phyloP scores from a whole-genome alignment of 495 filamentous ascomycete species.

The Jackrogersella multiformis region DNA sequence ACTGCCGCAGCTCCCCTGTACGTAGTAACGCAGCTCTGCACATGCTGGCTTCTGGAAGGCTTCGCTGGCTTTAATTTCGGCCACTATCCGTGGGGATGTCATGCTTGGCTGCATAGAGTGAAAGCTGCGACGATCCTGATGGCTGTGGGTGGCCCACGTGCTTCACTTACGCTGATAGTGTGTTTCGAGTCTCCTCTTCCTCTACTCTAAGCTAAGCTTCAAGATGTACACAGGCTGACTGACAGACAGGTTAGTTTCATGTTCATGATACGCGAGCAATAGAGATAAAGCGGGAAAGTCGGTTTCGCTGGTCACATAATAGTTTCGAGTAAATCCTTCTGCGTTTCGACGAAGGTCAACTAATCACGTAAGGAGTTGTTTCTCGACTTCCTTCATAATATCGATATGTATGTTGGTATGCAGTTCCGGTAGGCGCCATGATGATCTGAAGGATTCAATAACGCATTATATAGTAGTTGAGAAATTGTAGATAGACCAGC shows the following conservation, averaged over 20 bases:
- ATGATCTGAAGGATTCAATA: neutral
- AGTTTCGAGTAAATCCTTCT: too few relatives aligned
- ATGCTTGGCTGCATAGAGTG: conserved; percentile 25
- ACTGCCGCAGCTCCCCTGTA: conserved; percentile 24
- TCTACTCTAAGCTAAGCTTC: too few relatives aligned
- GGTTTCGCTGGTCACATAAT: too few relatives aligned
- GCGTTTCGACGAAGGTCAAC: too few relatives aligned
- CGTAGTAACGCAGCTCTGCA: conserved; percentile 6
- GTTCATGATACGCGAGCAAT: too few relatives aligned
- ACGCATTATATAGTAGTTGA: neutral
- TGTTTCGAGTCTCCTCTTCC: conserved; percentile 9
- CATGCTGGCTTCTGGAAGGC: conserved; percentile 34
- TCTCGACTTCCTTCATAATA: too few relatives aligned
- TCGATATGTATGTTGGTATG: neutral
- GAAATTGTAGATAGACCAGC: neutral
- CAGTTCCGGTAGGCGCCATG: neutral
- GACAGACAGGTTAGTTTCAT: too few relatives aligned
- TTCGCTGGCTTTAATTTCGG: conserved; percentile 40
- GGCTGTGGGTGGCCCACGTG: conserved; percentile 32
- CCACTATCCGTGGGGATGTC: conserved; percentile 25
- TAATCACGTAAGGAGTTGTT: too few relatives aligned
- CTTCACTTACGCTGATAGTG: conserved; percentile 9
- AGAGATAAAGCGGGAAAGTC: too few relatives aligned
- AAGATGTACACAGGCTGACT: too few relatives aligned
- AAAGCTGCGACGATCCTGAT: conserved; percentile 24